These are phyloP conservation scores for Tylopilus orsonianus DNA, from an alignment of 1,284 basidiomycete species.

Conservation along the genomic window DNA sequence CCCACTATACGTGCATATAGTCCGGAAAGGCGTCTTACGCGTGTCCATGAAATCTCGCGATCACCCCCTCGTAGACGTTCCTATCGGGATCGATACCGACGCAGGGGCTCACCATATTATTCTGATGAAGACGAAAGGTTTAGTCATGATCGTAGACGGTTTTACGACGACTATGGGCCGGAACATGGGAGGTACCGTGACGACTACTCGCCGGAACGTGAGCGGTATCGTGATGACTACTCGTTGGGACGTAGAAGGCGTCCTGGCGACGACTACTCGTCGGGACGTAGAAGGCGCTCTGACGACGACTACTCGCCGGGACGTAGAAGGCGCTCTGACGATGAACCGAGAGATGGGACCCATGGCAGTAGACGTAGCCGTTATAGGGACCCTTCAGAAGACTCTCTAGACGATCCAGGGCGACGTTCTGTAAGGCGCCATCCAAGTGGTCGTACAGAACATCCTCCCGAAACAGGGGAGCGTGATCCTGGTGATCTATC, in stretches of 20 bases:
- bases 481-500: conserved; percentile 15
- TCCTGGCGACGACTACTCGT: no score
- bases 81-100: conserved; percentile 10
- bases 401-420: conserved; percentile 15
- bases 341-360: conserved; percentile 6
- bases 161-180: no score
- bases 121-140: no score
- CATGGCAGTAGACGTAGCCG: not conserved
- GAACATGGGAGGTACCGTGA: no score
- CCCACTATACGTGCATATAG: conserved; percentile 23
- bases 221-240: no score
- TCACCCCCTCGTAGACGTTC: conserved; percentile 13
- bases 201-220: no score
- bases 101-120: conserved; percentile 1
- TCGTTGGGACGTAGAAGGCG: no score
- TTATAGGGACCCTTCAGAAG: not conserved
- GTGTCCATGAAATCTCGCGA: not conserved
- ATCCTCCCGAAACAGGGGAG: conserved; percentile 19
- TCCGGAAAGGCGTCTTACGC: conserved; percentile 4
- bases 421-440: conserved; percentile 7
- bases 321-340: not conserved
- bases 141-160: no score
- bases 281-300: no score
- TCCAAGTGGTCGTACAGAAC: conserved; percentile 23
- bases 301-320: conserved; percentile 18